A percentile compares a stretch with the other conserved stretches of the same genome.
phyloP scores from a whole-genome alignment of 345 rosid species.

The Lagerstroemia speciosa region DNA sequence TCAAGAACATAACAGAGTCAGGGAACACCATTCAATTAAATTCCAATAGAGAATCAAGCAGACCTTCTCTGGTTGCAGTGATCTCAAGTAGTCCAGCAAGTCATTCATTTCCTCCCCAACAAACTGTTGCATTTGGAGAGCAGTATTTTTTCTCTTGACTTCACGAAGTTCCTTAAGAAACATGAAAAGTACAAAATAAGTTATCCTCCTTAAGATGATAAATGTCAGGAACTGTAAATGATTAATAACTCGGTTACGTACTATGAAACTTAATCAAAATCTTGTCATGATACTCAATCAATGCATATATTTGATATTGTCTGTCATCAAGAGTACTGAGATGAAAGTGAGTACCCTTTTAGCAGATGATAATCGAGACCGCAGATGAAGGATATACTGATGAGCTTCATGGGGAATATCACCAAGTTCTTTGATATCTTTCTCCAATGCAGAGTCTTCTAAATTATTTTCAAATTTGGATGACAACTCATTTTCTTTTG shows the following conservation, averaged over 20 bases:
- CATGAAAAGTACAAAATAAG: conserved; percentile 12
- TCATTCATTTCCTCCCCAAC: conserved; percentile 99
- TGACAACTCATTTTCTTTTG: conserved; percentile 23
- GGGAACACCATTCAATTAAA: not conserved
- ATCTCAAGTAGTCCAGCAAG: conserved; percentile 85
- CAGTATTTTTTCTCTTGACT: conserved; percentile 73
- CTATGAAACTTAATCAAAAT: not conserved
- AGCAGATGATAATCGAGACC: conserved; percentile 58
- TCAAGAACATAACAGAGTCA: not conserved
- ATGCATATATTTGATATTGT: not conserved
- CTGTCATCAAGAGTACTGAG: not conserved
- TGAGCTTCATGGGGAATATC: conserved; percentile 63
- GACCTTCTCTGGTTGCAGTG: conserved; percentile 94
- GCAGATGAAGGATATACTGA: conserved; percentile 58
- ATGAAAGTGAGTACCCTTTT: conserved; percentile 44
- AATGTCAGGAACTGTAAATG: not conserved
- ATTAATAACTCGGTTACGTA: not conserved
- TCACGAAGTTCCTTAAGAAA: conserved; percentile 67
- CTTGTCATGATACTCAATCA: not conserved
- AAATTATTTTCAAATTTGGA: conserved; percentile 19
- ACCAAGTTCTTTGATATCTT: conserved; percentile 45
- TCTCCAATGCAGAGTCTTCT: conserved; percentile 25
- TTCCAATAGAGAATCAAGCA: conserved; percentile 3
- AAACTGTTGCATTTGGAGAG: conserved; percentile 97
- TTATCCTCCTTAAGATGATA: not conserved